Percentiles rank a stretch among this genome's conserved stretches.
Evolutionary conservation across 2,329 filamentous ascomycete genomes (phyloP).

Genomic region (Monilinia fructigena): DNA sequence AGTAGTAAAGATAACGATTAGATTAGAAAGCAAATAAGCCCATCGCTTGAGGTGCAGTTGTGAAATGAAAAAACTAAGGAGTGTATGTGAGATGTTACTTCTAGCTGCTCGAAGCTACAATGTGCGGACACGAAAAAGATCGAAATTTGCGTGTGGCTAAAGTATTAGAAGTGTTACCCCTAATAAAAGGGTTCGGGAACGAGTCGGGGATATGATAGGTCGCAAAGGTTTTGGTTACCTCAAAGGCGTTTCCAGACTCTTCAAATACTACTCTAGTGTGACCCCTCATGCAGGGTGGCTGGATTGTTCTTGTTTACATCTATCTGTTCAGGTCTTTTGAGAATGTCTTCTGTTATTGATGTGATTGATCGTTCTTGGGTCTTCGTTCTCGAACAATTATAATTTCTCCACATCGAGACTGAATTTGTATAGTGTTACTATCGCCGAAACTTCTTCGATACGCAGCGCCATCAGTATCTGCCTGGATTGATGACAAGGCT

Average conservation of each 20-base stretch:
- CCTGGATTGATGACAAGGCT: neutral
- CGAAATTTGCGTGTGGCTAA: neutral
- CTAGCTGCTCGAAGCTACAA: too few relatives aligned
- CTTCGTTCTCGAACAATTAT: neutral
- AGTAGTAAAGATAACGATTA: neutral
- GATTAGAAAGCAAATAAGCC: neutral
- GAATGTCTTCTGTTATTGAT: neutral
- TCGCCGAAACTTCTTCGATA: neutral
- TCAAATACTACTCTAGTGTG: neutral
- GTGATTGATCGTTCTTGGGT: neutral
- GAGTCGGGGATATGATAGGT: neutral
- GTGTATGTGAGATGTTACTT: too few relatives aligned
- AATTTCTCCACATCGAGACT: neutral
- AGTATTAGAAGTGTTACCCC: neutral
- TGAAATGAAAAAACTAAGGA: too few relatives aligned
- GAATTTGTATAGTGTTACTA: neutral
- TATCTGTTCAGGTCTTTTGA: neutral
- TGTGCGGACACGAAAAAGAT: neutral
- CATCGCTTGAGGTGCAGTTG: too few relatives aligned
- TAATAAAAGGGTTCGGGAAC: too few relatives aligned
- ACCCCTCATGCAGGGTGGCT: constrained; percentile 9
- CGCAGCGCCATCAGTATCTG: neutral
- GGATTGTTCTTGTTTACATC: constrained; percentile 20
- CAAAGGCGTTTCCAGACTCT: neutral
- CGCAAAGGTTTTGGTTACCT: neutral